Evolutionary conservation across 768 basidiomycete species (phyloP).

Genomic region (Chalciporus piperatus): DNA sequence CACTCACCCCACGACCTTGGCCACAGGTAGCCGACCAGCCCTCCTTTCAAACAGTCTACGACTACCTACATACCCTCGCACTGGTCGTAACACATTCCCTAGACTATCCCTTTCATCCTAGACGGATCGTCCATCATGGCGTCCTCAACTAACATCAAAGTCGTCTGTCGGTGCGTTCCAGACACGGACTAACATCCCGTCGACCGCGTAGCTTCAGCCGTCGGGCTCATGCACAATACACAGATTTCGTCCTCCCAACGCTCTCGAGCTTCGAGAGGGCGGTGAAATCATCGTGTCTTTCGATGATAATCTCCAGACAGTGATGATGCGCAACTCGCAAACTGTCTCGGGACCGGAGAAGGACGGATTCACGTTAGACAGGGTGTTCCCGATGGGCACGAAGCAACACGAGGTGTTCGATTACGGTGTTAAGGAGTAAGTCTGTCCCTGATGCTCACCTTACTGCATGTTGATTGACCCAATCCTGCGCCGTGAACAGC

Average conservation of each 20-base stretch:
- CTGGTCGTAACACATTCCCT: constrained; percentile 12
- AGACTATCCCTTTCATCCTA: constrained; percentile 13
- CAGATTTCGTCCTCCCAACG: constrained; percentile 94
- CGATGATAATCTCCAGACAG: constrained; percentile 82
- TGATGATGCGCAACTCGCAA: constrained; percentile 70
- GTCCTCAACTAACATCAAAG: constrained; percentile 89
- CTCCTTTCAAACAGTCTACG: constrained; percentile 1
- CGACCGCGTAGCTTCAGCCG: not conserved
- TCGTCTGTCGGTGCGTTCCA: constrained; percentile 88
- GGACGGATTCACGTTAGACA: constrained; percentile 97
- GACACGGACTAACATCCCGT: constrained; percentile 6
- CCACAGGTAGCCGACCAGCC: constrained; percentile 4
- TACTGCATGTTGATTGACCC: constrained; percentile 16
- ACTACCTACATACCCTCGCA: constrained; percentile 14
- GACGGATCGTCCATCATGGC: constrained; percentile 52
- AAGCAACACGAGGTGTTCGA: constrained; percentile 95
- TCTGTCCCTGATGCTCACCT: constrained; percentile 14
- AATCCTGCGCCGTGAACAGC: constrained; percentile 36
- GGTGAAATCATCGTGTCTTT: constrained; percentile 89
- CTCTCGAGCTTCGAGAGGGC: constrained; percentile 84
- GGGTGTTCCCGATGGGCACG: constrained; percentile 91
- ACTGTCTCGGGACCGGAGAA: constrained; percentile 82
- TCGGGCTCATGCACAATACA: constrained; percentile 6
- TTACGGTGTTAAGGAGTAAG: constrained; percentile 96
- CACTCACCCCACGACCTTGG: not conserved